A percentile compares a stretch with the other conserved stretches of the same genome.
These are phyloP conservation scores for Chionographis japonica DNA, from an alignment of 106 monocot species.

Conservation along the genomic window DNA sequence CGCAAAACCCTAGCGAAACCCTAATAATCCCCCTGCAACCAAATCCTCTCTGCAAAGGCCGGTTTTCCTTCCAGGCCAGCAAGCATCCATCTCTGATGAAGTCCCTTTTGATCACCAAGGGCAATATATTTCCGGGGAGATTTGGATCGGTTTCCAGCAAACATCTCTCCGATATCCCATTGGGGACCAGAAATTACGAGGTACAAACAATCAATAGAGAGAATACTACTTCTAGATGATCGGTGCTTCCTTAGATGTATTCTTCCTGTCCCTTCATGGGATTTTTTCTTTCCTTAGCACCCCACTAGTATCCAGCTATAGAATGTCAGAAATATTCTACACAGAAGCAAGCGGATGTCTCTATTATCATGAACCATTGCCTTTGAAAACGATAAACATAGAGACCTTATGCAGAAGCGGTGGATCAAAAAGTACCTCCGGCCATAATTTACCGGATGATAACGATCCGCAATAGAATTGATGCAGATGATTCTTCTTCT, in stretches of 20 bases:
- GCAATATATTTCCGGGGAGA: background rate
- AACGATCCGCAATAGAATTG: no score
- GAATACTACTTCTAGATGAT: background rate
- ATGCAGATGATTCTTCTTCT: no score
- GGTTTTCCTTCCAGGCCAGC: background rate
- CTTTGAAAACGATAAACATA: no score
- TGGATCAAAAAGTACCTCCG: no score
- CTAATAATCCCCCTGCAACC: slow-evolving; percentile 3
- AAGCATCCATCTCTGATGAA: background rate
- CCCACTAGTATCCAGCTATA: no score
- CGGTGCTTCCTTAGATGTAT: background rate
- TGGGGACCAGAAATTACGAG: slow-evolving; percentile 29
- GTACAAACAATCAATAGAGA: background rate
- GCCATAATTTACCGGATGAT: no score
- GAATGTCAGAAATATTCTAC: no score
- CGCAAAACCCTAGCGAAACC: slow-evolving; percentile 25
- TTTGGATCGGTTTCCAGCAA: slow-evolving; percentile 9
- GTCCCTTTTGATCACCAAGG: slow-evolving; percentile 11
- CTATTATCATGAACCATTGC: no score
- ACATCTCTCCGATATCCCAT: slow-evolving; percentile 14
- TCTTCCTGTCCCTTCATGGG: no score
- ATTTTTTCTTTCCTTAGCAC: no score
- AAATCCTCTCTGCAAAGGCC: background rate
- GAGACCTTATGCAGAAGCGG: no score
- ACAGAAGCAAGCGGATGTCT: no score